phyloP scores from a whole-genome alignment of 2,329 filamentous ascomycete genomes.

The Bertia moriformis region DNA sequence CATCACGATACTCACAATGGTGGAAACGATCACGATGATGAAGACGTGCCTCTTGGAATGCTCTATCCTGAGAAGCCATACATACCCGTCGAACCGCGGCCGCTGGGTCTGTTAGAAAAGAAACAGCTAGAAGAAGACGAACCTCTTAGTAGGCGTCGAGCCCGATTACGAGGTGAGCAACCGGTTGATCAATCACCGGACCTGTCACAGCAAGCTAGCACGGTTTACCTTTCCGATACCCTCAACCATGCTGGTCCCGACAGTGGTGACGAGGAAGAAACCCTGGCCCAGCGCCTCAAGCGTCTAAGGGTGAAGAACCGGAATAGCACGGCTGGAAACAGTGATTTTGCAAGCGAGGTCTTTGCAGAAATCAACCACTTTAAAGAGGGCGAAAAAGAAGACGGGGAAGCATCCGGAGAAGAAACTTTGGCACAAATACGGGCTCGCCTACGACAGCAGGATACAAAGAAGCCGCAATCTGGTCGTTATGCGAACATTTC shows the following conservation, averaged over 20 bases:
- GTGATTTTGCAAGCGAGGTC: conserved; percentile 25
- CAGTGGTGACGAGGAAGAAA: conserved; percentile 22
- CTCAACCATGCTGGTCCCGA: conserved; percentile 7
- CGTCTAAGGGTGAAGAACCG: conserved; percentile 20
- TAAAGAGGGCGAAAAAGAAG: conserved; percentile 9
- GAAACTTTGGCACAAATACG: conserved; percentile 29
- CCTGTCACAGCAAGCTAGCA: neutral
- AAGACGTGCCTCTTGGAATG: neutral
- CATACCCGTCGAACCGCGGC: conserved; percentile 11
- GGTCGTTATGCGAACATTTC: conserved; percentile 6
- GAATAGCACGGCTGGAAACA: conserved; percentile 13
- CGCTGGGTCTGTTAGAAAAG: conserved; percentile 26
- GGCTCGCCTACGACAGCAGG: conserved; percentile 24
- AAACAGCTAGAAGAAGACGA: neutral
- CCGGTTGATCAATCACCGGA: neutral
- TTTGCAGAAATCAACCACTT: conserved; percentile 20
- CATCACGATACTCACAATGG: neutral
- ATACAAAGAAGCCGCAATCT: conserved; percentile 1
- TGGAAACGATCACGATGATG: neutral
- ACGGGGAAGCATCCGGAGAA: conserved; percentile 14
- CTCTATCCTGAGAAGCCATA: conserved; percentile 4
- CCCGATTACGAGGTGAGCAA: neutral
- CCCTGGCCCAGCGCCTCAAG: conserved; percentile 24
- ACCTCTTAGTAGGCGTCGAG: neutral
- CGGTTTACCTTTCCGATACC: neutral